Conservation (phyloP, 352 stramenopile species). For the Globisporangium yorkense region DNA sequence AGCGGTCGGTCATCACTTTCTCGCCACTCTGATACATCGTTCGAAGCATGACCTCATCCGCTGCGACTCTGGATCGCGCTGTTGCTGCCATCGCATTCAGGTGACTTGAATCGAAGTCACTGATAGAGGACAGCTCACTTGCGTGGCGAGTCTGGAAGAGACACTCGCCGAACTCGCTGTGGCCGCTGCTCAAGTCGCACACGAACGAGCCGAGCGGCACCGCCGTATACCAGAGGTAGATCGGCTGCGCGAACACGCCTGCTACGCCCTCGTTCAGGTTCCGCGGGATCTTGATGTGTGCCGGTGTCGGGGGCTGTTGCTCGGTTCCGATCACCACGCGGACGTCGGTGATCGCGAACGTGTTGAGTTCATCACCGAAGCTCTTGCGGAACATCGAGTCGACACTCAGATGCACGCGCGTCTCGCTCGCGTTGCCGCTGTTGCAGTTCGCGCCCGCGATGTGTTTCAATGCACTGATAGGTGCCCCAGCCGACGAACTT, state of each 20-base stretch:
- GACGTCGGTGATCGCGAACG: slow-evolving; percentile 62
- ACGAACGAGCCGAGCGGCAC: slow-evolving; percentile 49
- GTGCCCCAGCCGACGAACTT: slow-evolving; percentile 1
- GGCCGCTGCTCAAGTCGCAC: slow-evolving; percentile 30
- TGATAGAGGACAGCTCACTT: slow-evolving; percentile 3
- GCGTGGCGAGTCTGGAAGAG: slow-evolving; percentile 50
- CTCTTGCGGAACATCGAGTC: slow-evolving; percentile 11
- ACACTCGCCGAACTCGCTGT: slow-evolving; percentile 66
- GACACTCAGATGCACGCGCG: slow-evolving; percentile 27
- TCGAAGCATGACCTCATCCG: slow-evolving; percentile 31
- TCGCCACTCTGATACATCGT: slow-evolving; percentile 44
- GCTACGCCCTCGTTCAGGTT: slow-evolving; percentile 47
- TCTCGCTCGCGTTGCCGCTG: slow-evolving; percentile 18
- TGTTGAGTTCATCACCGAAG: slow-evolving; percentile 21
- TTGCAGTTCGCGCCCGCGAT: slow-evolving; percentile 24
- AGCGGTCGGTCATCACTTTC: slow-evolving; percentile 31
- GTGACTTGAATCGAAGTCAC: slow-evolving; percentile 22
- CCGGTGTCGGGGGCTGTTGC: slow-evolving; percentile 11
- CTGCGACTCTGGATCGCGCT: slow-evolving; percentile 9
- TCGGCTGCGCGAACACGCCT: slow-evolving; percentile 14
- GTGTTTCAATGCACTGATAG: slow-evolving; percentile 1
- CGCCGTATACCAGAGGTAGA: slow-evolving; percentile 58
- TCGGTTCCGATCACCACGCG: slow-evolving; percentile 30
- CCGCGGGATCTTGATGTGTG: slow-evolving; percentile 43
- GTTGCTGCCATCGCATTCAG: slow-evolving; percentile 15